Base-by-base conservation (phyloP, 371 early-diverging fungal genomes). In the Coemansia sp. region DNA sequence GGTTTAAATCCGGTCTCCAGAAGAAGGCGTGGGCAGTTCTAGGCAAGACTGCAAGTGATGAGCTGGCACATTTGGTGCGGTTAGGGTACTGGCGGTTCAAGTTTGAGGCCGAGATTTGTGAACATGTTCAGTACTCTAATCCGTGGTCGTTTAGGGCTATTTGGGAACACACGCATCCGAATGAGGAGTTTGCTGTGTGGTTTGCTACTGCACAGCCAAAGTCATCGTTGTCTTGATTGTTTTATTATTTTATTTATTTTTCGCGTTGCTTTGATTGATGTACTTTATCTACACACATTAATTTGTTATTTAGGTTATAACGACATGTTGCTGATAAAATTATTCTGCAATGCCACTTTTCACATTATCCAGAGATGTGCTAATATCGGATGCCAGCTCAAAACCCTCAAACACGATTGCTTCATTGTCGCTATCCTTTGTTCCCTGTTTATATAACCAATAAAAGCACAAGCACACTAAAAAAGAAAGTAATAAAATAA, bases 101-200 rank as follows among this genome's bases (percentile, higher is more conserved):
- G 67, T 70, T 70, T 23, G 67, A 74, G 33, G 4, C 42, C 11
- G 75, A 74, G 55, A 62, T 65, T 7, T 52, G 57, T n/a, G 71
- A 74, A 25, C 51, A 59, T 21, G 51, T 71, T 8, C 50, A 47
- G 26, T 74, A 70, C 47, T 28, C 54, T 42, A 74, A 74, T 23
- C 75, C 75, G 12, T 74, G 75, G 75, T 33, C 71, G 18, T 74
- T 74, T 30, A 50, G 75, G 5, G 75, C 75, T 9, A 48, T 74
- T 9, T 71, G 75, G 71, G 67, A 74, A 44, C 64, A 70, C 23
- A 3, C 59, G 12, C 53, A 70, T 30, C 66, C 65, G 0, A 14
- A 48, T 14, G 40, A 70, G 0, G 71, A 70, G 44, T 74, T 70
- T 63, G 55, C 75, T 21, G 52, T 74, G 30, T 74, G 75, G 75